Evolutionary conservation across 352 stramenopile species (phyloP).

Genomic region (Pythium sp.): DNA sequence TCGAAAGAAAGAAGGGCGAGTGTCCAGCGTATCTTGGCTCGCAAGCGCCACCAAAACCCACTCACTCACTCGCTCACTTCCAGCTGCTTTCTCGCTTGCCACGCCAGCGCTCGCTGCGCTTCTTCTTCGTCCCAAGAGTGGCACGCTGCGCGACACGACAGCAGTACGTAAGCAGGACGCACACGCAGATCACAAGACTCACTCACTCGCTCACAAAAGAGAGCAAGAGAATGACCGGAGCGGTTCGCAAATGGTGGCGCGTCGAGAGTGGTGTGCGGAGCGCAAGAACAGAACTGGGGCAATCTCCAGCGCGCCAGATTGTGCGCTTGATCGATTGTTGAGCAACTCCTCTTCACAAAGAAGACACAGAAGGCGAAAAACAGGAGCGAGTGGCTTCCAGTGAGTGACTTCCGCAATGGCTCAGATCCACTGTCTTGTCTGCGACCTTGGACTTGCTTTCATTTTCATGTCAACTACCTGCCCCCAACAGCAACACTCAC

Average conservation of each 20-base stretch:
- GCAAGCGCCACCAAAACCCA: slow-evolving; percentile 4
- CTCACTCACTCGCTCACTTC: not conserved
- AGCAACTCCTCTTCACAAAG: not conserved
- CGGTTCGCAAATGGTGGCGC: not conserved
- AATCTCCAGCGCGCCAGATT: not conserved
- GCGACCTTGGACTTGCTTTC: not conserved
- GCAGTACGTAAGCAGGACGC: slow-evolving; percentile 9
- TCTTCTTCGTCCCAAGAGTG: slow-evolving; percentile 5
- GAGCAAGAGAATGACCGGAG: not conserved
- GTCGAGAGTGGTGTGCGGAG: not conserved
- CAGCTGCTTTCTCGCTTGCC: not conserved
- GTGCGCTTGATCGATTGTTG: not conserved
- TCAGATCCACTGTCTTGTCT: not conserved
- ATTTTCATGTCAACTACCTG: not conserved
- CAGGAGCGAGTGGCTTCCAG: not conserved
- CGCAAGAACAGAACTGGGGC: slow-evolving; percentile 14
- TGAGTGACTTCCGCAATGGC: not conserved
- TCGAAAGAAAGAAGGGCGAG: not conserved
- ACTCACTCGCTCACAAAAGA: not conserved
- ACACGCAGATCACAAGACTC: not conserved
- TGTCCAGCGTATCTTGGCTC: slow-evolving; percentile 9
- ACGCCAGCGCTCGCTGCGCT: not conserved
- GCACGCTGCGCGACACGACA: slow-evolving; percentile 6
- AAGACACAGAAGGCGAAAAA: not conserved
- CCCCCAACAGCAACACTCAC: not conserved